Evolutionary conservation across 202 grass and related monocot genomes (phyloP), one percentile per base, ranked within the genome.

Genomic region (Carex sylvatica): DNA sequence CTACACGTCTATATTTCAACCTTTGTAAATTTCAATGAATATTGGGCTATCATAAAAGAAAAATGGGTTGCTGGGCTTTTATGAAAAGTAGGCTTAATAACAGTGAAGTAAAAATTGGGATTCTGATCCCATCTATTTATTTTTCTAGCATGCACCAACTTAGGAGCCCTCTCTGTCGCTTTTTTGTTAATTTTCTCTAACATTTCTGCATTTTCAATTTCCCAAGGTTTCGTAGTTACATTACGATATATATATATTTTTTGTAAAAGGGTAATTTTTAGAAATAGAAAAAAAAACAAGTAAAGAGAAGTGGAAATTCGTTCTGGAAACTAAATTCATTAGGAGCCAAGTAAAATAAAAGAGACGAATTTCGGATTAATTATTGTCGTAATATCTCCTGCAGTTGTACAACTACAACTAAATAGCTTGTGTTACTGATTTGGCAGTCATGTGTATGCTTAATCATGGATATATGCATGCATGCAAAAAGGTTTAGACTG

Each of bases 381-480:
- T 54, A 31, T 54, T 13, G 14, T 54, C 2, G 14, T 8, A 73
- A 73, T 26, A 7, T 49, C 20, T 72, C 1, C 10, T 23, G 11
- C 4, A 49, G 9, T 46, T 23, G 8, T 7, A 18, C 6, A 68
- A 18, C 20, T 28, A 26, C 51, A 52, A 49, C 23, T 52, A 74
- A 46, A 46, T 2, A 46, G 44, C 9, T 46, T 46, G 44, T 46
- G 44, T 49, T 49, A 49, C 1, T 58, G 28, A 58, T 56, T 68
- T 69, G 63, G 42, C 47, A 36, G 16, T 53, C 63, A 82, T 15
- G 59, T 82, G 42, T 19, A 23, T 20, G 9, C 28, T 44, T 82
- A 82, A 82, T 81, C 22, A 81, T 82, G 63, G 33, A 51, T 82
- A 56, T 47, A 64, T 82, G 61, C 79, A 82, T 82, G 80, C 80